Percentiles rank a stretch among this genome's conserved stretches.
These are phyloP conservation scores for Cyclotella kingstonii DNA, from an alignment of 108 stramenopile genomes.

Conservation along the genomic window DNA sequence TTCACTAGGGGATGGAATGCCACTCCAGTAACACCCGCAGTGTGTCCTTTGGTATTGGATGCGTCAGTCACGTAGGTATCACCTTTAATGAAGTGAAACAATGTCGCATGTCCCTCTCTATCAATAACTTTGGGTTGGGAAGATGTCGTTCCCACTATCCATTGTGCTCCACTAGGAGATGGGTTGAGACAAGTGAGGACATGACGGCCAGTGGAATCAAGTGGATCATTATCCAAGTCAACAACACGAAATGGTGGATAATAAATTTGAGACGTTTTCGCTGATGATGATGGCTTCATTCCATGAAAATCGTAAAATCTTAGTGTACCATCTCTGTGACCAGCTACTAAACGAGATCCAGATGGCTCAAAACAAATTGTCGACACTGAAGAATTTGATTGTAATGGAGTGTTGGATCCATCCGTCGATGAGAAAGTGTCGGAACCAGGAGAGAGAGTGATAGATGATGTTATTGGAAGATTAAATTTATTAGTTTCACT, in stretches of 20 bases:
- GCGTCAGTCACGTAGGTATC: constrained; percentile 86
- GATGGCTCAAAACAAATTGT: constrained; percentile 72
- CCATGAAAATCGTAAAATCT: constrained; percentile 87
- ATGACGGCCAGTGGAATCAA: constrained; percentile 44
- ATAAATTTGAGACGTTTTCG: constrained; percentile 7
- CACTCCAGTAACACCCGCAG: constrained; percentile 76
- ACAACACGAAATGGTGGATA: constrained; percentile 44
- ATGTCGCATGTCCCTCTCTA: constrained; percentile 74
- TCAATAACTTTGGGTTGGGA: constrained; percentile 78
- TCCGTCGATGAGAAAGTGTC: constrained; percentile 44
- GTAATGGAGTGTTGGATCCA: constrained; percentile 36
- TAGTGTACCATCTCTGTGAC: constrained; percentile 65
- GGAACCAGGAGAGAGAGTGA: constrained; percentile 39
- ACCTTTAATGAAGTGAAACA: constrained; percentile 77
- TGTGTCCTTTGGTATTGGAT: constrained; percentile 83
- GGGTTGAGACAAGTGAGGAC: constrained; percentile 36
- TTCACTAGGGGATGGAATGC: constrained; percentile 85
- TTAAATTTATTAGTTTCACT: constrained; percentile 24
- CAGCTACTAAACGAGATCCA: constrained; percentile 81
- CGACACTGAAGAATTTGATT: constrained; percentile 41
- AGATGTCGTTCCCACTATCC: constrained; percentile 75
- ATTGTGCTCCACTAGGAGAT: constrained; percentile 67
- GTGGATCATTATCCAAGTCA: constrained; percentile 43
- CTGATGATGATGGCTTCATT: constrained; percentile 49
- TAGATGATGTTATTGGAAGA: constrained; percentile 40